A percentile compares a stretch with the other conserved stretches of the same genome.
Evolutionary conservation across 73 alveolate species (phyloP).

Genomic region (Symbiodinium pilosum): DNA sequence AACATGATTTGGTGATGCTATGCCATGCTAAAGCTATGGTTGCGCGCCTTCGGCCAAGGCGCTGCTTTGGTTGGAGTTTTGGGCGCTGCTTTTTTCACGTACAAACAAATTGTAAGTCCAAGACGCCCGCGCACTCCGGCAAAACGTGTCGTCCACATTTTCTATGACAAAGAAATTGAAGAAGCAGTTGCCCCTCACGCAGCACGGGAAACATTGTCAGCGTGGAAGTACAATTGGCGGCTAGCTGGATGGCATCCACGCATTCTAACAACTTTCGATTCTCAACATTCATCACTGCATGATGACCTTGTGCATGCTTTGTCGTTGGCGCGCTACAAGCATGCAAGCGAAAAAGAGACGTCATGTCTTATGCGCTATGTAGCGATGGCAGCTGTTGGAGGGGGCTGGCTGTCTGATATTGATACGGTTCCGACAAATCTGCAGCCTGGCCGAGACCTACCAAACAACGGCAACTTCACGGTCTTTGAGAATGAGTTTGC

Average conservation of each 20-base stretch:
- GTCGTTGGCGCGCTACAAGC: neutral
- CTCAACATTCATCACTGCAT: neutral
- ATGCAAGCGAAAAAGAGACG: neutral
- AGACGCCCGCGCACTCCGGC: neutral
- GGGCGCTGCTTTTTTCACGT: neutral
- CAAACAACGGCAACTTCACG: neutral
- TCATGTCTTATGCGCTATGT: neutral
- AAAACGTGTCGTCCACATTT: neutral
- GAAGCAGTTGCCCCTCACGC: neutral
- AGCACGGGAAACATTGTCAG: neutral
- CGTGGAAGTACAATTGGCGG: neutral
- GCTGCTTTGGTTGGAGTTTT: neutral
- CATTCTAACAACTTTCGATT: neutral
- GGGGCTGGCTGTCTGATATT: neutral
- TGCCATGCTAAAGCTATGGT: neutral
- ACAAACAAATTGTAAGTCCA: neutral
- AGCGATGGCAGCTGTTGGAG: conserved; percentile 11
- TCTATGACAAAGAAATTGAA: neutral
- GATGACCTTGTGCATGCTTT: neutral
- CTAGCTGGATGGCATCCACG: neutral
- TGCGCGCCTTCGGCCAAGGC: neutral
- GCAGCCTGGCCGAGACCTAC: neutral
- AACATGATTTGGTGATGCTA: neutral
- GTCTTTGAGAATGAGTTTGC: neutral
- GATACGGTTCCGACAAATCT: neutral